Conservation (phyloP, 441 rosid species). For the Rhodomyrtus psidioides region DNA sequence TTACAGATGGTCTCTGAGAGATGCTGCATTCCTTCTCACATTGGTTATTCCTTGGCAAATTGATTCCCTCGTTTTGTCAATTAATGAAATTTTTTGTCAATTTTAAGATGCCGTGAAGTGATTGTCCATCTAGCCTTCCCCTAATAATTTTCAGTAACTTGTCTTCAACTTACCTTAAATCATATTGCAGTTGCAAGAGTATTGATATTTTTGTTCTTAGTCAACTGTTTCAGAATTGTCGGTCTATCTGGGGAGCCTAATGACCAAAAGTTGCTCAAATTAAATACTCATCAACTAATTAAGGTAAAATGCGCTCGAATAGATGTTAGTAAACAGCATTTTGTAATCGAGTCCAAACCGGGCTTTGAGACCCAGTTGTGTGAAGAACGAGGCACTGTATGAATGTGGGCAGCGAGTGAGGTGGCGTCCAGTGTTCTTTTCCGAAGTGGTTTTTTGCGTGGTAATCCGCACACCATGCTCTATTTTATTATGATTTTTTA, state of each 20-base stretch:
- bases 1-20: not conserved
- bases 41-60: not conserved
- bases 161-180: not conserved
- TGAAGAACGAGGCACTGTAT: too few relatives aligned
- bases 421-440: not conserved
- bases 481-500: too few relatives aligned
- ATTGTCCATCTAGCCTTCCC: not conserved
- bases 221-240: not conserved
- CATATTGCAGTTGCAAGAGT: not conserved
- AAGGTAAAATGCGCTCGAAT: not conserved
- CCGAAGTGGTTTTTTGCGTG: not conserved
- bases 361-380: not conserved
- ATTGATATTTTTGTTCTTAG: not conserved
- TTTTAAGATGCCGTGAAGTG: not conserved
- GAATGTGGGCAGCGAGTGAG: not conserved
- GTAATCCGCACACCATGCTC: not conserved
- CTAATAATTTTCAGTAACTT: not conserved
- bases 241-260: not conserved
- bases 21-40: not conserved
- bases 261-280: not conserved
- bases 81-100: not conserved
- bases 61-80: not conserved
- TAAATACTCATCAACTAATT: not conserved
- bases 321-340: not conserved
- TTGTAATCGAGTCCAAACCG: not conserved